Percentiles rank a stretch among this genome's conserved stretches.
These are phyloP conservation scores for Acephala macrosclerotiorum DNA, from an alignment of 2,329 filamentous ascomycete genomes.

Conservation along the genomic window DNA sequence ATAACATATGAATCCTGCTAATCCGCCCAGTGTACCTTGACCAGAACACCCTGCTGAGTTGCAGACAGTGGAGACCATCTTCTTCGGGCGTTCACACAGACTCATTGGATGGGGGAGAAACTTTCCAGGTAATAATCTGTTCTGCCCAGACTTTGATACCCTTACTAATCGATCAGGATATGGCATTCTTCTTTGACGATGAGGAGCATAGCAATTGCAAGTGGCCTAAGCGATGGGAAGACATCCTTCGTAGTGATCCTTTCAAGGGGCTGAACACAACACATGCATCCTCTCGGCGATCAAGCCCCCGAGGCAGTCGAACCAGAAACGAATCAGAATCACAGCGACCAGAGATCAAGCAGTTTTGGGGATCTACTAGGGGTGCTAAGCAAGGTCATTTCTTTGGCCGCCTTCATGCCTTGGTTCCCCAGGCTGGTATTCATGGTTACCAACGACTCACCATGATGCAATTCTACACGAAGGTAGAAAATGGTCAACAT, in stretches of 20 bases:
- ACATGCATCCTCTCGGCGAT: neutral
- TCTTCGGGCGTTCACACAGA: conserved; percentile 28
- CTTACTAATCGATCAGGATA: conserved; percentile 32
- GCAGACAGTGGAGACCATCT: conserved; percentile 27
- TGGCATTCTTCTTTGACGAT: conserved; percentile 40
- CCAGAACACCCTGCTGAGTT: conserved; percentile 29
- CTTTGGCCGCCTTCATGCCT: conserved; percentile 56
- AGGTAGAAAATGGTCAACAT: conserved; percentile 28
- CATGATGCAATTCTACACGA: conserved; percentile 57
- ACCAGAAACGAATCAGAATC: neutral
- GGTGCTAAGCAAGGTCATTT: conserved; percentile 43
- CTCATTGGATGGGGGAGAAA: conserved; percentile 32
- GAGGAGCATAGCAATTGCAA: conserved; percentile 20
- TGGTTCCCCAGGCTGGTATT: conserved; percentile 56
- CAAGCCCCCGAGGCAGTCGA: conserved; percentile 17
- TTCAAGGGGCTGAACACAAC: conserved; percentile 25
- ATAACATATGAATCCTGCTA: neutral
- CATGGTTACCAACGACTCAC: conserved; percentile 61
- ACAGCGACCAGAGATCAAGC: conserved; percentile 28
- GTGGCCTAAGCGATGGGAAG: conserved; percentile 38
- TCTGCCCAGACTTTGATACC: neutral
- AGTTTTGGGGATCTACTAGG: conserved; percentile 48
- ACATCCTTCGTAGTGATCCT: conserved; percentile 34
- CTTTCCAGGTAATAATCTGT: conserved; percentile 34
- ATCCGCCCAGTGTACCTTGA: conserved; percentile 34